Evolutionary conservation across 1,139 yeast genomes (phyloP), one percentile per base, ranked within the genome.

Genomic region (Spathaspora sp.): DNA sequence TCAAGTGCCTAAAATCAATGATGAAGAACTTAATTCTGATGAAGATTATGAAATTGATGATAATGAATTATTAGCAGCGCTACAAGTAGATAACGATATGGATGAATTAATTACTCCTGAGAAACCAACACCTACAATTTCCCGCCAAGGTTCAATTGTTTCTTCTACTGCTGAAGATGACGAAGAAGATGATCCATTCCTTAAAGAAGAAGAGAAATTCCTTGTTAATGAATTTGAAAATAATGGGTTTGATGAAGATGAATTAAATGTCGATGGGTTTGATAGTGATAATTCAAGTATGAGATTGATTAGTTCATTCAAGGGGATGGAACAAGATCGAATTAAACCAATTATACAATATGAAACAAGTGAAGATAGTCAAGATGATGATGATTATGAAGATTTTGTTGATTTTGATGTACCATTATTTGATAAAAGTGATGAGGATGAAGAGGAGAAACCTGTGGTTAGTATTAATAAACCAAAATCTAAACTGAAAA

Each of bases 11-110:
- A 75, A 73, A 50, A 66, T 80, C 49, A 70, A 72, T 43, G 82
- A 78, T 16, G 78, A 74, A 31, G 84, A 79, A 42, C 58, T 78
- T 27, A 74, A 78, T 53, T 82, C 89, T 0, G 90, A 84, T 49
- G 88, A 79, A 9, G 85, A 80, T 57, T 80, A 83, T 58, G 89
- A 84, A 57, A 81, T 85, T 51, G 90, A 85, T 59, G 86, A 84
- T 56, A 85, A 84, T 55, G 87, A 83, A 51, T 72, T 85, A 49
- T 74, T 85, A 47, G 85, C 85, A 39, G 83, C 89, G 0, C 68
- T 82, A 43, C 86, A 83, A 54, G 86, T 83, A 18, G 88, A 84
- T 56, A 79, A 80, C 52, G 86, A 81, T 52, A 65, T 75, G 33
- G 77, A 77, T 38, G 84, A 79, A 51, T 67, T 76, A 46, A 52